Conservation (phyloP, 495 filamentous ascomycete genomes). For the Pyrenula massariospora region DNA sequence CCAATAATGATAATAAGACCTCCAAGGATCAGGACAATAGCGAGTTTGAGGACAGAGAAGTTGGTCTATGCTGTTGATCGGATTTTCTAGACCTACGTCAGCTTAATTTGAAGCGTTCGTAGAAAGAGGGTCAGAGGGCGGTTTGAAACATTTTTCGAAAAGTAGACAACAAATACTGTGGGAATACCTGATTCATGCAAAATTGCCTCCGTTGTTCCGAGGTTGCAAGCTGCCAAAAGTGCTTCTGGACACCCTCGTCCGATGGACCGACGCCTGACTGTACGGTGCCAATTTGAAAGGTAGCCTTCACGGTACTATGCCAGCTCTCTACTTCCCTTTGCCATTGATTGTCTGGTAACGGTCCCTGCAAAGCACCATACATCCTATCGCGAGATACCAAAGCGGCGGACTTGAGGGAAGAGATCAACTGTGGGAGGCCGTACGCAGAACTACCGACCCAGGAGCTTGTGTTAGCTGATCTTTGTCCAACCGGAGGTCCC, state of each 20-base stretch:
- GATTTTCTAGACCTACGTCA: background rate
- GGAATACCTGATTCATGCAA: background rate
- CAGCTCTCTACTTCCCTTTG: background rate
- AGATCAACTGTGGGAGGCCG: background rate
- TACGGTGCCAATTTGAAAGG: background rate
- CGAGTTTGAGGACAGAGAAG: background rate
- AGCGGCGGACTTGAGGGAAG: background rate
- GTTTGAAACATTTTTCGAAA: background rate
- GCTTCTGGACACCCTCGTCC: background rate
- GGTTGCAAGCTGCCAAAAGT: background rate
- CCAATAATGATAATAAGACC: background rate
- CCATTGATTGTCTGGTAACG: background rate
- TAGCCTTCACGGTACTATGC: background rate
- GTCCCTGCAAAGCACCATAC: background rate
- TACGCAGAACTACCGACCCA: background rate
- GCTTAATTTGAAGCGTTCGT: background rate
- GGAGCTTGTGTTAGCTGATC: background rate
- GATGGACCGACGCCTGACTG: background rate
- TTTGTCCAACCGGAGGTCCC: background rate
- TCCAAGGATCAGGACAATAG: background rate
- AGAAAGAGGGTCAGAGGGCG: background rate
- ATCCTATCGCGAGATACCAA: background rate
- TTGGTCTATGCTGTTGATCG: background rate
- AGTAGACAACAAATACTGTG: background rate
- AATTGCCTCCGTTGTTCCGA: background rate